Base-by-base conservation (phyloP, 345 rosid genomes). In the Excoecaria cochinchinensis region DNA sequence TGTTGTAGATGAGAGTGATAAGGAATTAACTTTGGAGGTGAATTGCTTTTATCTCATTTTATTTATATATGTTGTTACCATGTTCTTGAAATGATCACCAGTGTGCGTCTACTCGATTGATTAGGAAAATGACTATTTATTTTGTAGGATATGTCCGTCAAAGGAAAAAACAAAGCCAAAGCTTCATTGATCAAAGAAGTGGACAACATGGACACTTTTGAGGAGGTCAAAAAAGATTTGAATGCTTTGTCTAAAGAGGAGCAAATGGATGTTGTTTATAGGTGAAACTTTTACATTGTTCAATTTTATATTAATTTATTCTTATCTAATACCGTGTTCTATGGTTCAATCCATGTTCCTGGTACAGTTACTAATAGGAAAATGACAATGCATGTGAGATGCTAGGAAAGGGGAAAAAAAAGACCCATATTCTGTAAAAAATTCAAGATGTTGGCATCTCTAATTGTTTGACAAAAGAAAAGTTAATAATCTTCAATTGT, bases 181-280 rank as follows among this genome's bases (percentile, higher is more conserved):
- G 50, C 82, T 69, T 4, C 21, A 21, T 39, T 69, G 17, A 74
- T 58, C 51, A 77, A 78, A 77, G 89, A 82, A 61, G 55, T 73
- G 24, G 86, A 77, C 76, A 83, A 76, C 22, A 17, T 60, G 24
- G 85, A 38, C 51, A 74, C 83, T 71, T 63, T 80, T 72, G 82
- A 84, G 75, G 89, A 84, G 87, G 84, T 90, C 51, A 83, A 85
- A 83, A 94, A 89, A 79, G 97, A 92, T 86, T 72, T 89, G 52
- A 85, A 85, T 87, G 86, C 92, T 72, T 84, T 95, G 83, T 87
- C 99, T 12, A 88, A 73, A 82, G 88, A 95, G 80, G 97, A 92
- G 83, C 94, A 92, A 82, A 92, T 92, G 94, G 90, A 95, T 71
- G 90, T 89, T 76, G 90, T 91, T 9, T 86, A 85, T 52, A 91